Evolutionary conservation across 306 rosid genomes (phyloP).

Genomic region (Corylus avellana): DNA sequence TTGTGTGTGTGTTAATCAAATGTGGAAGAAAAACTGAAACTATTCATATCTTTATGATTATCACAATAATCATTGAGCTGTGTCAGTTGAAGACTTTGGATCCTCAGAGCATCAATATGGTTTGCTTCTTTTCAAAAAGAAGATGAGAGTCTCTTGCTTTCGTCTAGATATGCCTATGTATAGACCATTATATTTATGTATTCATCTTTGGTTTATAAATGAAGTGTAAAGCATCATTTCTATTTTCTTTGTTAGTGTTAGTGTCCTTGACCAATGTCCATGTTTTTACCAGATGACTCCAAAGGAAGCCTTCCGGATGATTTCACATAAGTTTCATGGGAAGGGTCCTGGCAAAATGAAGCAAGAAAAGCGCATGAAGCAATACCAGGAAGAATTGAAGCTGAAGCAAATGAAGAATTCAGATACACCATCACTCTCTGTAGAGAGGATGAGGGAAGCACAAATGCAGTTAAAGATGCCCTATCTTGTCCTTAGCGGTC

Average conservation of each 20-base stretch:
- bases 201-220: conserved; percentile 5
- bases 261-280: conserved; percentile 7
- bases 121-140: too few species aligned
- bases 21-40: neutral
- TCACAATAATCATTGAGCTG: too few species aligned
- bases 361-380: conserved; percentile 94
- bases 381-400: conserved; percentile 79
- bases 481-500: conserved; percentile 94
- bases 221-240: neutral
- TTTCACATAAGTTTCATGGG: conserved; percentile 92
- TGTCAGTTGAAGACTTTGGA: neutral
- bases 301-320: conserved; percentile 76
- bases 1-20: neutral
- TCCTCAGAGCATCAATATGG: neutral
- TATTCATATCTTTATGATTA: neutral
- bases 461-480: conserved; percentile 82
- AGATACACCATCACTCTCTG: conserved; percentile 82
- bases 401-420: conserved; percentile 93
- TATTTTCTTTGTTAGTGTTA: neutral
- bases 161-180: neutral
- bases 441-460: conserved; percentile 95
- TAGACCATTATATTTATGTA: neutral
- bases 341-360: conserved; percentile 97
- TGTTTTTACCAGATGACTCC: conserved; percentile 77
- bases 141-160: neutral